These are phyloP conservation scores for Wickerhamiella spandovensis DNA, from an alignment of 805 yeast genomes.

Conservation along the genomic window DNA sequence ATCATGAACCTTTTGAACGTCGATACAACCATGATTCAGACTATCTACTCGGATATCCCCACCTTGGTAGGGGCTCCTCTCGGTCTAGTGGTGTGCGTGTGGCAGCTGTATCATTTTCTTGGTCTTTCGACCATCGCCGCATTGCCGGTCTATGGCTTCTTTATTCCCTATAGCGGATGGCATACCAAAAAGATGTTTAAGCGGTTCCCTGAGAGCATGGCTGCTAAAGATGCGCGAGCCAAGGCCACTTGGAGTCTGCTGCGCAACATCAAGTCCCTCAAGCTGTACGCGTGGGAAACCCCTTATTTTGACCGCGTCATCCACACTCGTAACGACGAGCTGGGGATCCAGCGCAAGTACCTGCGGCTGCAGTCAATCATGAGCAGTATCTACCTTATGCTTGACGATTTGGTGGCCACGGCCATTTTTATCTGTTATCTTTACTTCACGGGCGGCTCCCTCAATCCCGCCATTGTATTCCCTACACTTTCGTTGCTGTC, in stretches of 20 bases:
- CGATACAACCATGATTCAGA: slow-evolving; percentile 55
- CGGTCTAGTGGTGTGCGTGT: slow-evolving; percentile 67
- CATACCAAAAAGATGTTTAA: slow-evolving; percentile 27
- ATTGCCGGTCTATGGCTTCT: slow-evolving; percentile 50
- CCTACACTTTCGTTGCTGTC: slow-evolving; percentile 46
- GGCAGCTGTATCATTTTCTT: slow-evolving; percentile 56
- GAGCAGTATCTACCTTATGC: slow-evolving; percentile 74
- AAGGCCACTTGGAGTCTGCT: slow-evolving; percentile 77
- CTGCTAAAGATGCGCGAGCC: slow-evolving; percentile 61
- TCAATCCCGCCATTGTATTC: slow-evolving; percentile 76
- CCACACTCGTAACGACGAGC: slow-evolving; percentile 41
- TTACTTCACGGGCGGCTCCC: slow-evolving; percentile 43
- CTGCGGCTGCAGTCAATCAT: slow-evolving; percentile 58
- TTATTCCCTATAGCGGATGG: slow-evolving; percentile 70
- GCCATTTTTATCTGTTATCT: slow-evolving; percentile 75
- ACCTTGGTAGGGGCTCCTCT: slow-evolving; percentile 89
- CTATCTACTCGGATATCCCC: slow-evolving; percentile 60
- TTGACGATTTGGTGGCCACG: slow-evolving; percentile 72
- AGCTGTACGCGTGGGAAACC: slow-evolving; percentile 76
- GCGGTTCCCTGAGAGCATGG: slow-evolving; percentile 78
- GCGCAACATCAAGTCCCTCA: slow-evolving; percentile 77
- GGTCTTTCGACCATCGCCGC: slow-evolving; percentile 92
- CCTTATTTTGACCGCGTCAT: slow-evolving; percentile 49
- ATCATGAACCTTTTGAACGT: slow-evolving; percentile 66
- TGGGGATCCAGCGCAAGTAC: slow-evolving; percentile 34